A percentile compares a stretch with the other conserved stretches of the same genome.
phyloP scores from a whole-genome alignment of 1,139 yeast genomes.

The Wickerhamiella pararugosa region DNA sequence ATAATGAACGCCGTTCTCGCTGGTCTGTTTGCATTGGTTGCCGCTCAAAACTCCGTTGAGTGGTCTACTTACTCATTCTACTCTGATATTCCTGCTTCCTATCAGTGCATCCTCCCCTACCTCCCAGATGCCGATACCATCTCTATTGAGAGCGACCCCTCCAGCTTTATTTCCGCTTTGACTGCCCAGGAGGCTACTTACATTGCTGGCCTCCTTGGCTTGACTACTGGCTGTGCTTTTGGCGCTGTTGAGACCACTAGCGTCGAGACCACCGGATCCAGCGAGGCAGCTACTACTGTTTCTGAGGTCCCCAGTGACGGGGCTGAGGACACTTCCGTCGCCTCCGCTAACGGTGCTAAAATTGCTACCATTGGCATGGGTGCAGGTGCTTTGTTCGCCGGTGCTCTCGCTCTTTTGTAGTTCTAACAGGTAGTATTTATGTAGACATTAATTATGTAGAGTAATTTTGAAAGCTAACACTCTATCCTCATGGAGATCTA shows the following conservation, averaged over 20 bases:
- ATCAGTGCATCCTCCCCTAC: conserved; percentile 4
- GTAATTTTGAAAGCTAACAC: too few species aligned
- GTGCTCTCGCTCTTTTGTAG: conserved; percentile 1
- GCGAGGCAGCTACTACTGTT: background rate
- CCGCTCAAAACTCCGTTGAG: conserved; percentile 8
- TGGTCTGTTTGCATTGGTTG: conserved; percentile 29
- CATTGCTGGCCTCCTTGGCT: conserved; percentile 4
- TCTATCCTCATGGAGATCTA: too few species aligned
- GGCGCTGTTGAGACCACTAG: conserved; percentile 1
- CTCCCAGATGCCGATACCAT: conserved; percentile 3
- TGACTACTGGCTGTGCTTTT: conserved; percentile 6
- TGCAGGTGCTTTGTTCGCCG: conserved; percentile 5
- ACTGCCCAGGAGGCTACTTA: conserved; percentile 4
- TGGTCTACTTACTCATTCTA: conserved; percentile 3
- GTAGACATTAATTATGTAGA: background rate
- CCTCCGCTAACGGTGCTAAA: conserved; percentile 1
- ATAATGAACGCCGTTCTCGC: conserved; percentile 17
- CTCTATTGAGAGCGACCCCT: background rate
- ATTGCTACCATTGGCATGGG: background rate
- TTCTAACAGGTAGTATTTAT: background rate
- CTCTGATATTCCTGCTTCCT: conserved; percentile 2
- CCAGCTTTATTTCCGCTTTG: background rate
- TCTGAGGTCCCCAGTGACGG: background rate
- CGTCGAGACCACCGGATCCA: background rate
- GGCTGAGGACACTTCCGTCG: conserved; percentile 1